Conservation (phyloP, 2,329 filamentous ascomycete species). For the Penicillium brasilianum region DNA sequence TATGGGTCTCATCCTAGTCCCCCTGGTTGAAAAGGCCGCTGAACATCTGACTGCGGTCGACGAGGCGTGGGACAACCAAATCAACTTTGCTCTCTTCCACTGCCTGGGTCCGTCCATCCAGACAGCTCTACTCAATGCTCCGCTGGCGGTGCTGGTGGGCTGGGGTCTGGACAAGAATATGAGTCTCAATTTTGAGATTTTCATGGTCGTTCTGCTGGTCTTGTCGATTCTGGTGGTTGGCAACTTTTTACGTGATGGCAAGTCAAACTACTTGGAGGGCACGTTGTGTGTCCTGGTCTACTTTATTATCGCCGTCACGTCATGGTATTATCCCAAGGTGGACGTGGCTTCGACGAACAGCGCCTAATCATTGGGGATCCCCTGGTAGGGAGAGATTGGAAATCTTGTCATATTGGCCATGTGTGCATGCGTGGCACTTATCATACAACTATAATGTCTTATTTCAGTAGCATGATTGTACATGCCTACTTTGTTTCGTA, state of each 20-base stretch:
- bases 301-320: conserved; percentile 64
- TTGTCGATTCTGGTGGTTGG: conserved; percentile 85
- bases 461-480: not conserved
- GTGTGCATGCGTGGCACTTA: not conserved
- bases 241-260: conserved; percentile 83
- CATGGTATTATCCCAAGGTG: conserved; percentile 66
- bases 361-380: conserved; percentile 7
- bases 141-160: conserved; percentile 79
- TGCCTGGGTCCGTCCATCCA: conserved; percentile 87
- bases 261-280: conserved; percentile 90
- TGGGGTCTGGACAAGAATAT: conserved; percentile 76
- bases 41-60: conserved; percentile 85
- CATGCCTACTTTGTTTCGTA: not conserved
- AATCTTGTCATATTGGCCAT: not conserved
- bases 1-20: conserved; percentile 74
- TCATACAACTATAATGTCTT: not conserved
- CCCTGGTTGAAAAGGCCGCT: conserved; percentile 83
- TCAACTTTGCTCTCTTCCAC: conserved; percentile 85
- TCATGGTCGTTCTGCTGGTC: conserved; percentile 81
- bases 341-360: conserved; percentile 32
- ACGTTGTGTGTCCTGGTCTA: conserved; percentile 73
- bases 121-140: conserved; percentile 85
- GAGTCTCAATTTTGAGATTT: conserved; percentile 83
- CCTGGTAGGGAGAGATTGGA: not conserved
- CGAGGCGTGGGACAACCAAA: conserved; percentile 72